Evolutionary conservation across 805 yeast genomes (phyloP), one percentile per base, ranked within the genome.

Genomic region (Myxozyma vanderwaltii): DNA sequence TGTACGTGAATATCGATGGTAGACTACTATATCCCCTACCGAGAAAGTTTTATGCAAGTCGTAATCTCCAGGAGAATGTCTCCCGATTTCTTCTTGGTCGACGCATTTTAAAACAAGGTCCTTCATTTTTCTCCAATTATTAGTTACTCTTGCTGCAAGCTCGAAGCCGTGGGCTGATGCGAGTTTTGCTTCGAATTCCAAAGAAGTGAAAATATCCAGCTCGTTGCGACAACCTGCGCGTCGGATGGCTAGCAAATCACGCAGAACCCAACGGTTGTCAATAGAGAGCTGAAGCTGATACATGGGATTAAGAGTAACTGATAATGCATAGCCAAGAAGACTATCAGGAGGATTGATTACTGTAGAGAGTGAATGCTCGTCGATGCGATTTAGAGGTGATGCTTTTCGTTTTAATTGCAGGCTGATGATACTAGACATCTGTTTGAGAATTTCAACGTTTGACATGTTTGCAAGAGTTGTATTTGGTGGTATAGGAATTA

Each of bases 211-310:
- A 8, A 46, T 39, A n/a, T 51, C 47, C 17, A 57, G 57, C 35
- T 57, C 61, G 27, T 29, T 23, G 8, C 61, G 56, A 2, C 41
- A 35, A 10, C 61, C 61, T 21, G 23, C 38, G n/a, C 61, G 44
- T 3, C 50, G 50, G n/a, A 31, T 31, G 5, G 38, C 27, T 1
- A 46, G 38, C 10, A 46, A 15, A 26, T 17, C 4, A 1, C 26
- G 23, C 26, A 46, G 39, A 13, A 31, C 12, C 50, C 50, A 46
- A 19, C 31, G 50, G 10, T 24, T 31, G 39, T 46, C 50, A 12
- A 24, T 26, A 19, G 39, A 15, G 24, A 46, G n/a, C 35, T 46
- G 50, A 2, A 46, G 39, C 15, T 17, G 13, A 31, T 19, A 17
- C 17, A 46, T 10, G 21, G 50, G 50, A 15, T 31, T 46, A 7